Base-by-base conservation (phyloP, 495 filamentous ascomycete genomes). In the Aspergillus asperescens region DNA sequence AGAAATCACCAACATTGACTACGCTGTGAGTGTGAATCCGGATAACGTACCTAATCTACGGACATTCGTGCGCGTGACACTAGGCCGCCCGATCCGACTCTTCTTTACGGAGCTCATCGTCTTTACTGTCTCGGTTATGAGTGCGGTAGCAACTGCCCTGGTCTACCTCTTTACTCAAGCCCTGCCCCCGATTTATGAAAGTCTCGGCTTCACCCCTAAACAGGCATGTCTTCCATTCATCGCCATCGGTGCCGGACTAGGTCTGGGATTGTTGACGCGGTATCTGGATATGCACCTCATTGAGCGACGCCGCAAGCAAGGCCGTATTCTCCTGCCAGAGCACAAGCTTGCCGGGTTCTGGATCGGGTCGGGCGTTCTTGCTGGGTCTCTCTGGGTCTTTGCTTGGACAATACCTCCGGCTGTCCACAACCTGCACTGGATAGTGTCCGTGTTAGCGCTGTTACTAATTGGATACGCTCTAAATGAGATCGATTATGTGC, bases 151-250 rank as follows among this genome's bases (percentile, higher is more conserved):
- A 20, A 74, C 72, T 54, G 75, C 70, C 2, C 61, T 80, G n/a
- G 72, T 81, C 28, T 82, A 80, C 47, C 74, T 81, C 9, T 80
- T 79, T 52, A 75, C 77, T 1, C 74, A 80, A 63, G 73, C 73
- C 1, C 56, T 80, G 0, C 69, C 68, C 1, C 65, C 69, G 4
- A 71, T 82, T 29, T 82, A 77, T 44, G 48, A 62, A 16, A 60
- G 60, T 0, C 71, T 76, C 56, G 74, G 71, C 4, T 73, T 79
- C 46, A 58, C 60, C 9, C 31, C 54, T 0, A 53, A 65, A 15
- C 64, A 71, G 8, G 60, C 75, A 0, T 81, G 77, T 1, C 63
- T 81, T 4, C 68, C 75, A 0, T 77, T 78, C 54, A 59, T 80
- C 32, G 64, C 78, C 5, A 69, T 81, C 23, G 67, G 62, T 0